Conservation (phyloP, 2,329 filamentous ascomycete genomes). For the Orbilia ellipsospora region DNA sequence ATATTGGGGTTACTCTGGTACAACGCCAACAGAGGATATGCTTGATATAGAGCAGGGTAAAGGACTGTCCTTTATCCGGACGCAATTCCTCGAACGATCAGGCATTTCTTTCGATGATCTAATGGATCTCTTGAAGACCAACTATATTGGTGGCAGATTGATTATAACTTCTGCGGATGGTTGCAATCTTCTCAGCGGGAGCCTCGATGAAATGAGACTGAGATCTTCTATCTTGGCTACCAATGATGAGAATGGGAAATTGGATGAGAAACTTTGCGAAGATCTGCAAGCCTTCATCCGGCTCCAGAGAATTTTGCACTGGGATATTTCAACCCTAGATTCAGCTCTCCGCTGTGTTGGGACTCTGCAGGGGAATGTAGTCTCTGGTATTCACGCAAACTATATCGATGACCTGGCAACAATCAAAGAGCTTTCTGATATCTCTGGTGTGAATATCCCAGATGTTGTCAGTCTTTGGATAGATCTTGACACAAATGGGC, state of each 20-base stretch:
- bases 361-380: not conserved
- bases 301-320: slow-evolving; percentile 27
- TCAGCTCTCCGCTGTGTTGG: not conserved
- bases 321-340: slow-evolving; percentile 37
- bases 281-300: slow-evolving; percentile 48
- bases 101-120: slow-evolving; percentile 2
- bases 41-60: not conserved
- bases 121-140: not conserved
- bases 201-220: not conserved
- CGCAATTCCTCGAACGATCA: not conserved
- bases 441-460: not conserved
- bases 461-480: slow-evolving; percentile 27
- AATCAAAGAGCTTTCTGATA: not conserved
- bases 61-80: not conserved
- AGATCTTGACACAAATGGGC: slow-evolving; percentile 23
- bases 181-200: not conserved
- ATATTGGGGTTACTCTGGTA: slow-evolving; percentile 3
- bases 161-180: not conserved
- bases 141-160: not conserved
- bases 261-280: slow-evolving; percentile 1
- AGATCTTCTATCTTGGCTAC: not conserved
- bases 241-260: not conserved
- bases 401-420: not conserved
- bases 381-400: not conserved
- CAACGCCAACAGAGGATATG: not conserved